These are phyloP conservation scores for Suillus cothurnatus DNA, from an alignment of 768 basidiomycete species.

Conservation along the genomic window DNA sequence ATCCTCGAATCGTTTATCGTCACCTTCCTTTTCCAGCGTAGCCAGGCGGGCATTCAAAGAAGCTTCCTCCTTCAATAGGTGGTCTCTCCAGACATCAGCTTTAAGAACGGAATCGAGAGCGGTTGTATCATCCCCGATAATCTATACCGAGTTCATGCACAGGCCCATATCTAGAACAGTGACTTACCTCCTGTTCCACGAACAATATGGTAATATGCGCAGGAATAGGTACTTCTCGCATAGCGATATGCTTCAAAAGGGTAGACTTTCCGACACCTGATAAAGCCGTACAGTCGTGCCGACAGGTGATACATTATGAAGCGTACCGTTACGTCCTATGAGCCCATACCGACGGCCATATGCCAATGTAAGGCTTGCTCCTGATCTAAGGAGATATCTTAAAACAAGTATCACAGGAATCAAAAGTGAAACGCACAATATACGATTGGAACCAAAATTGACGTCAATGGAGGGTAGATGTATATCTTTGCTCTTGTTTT, in stretches of 20 bases:
- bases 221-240: conserved; percentile 93
- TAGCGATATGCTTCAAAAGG: conserved; percentile 88
- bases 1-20: conserved; percentile 81
- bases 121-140: conserved; percentile 89
- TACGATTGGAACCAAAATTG: conserved; percentile 93
- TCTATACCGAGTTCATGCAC: conserved; percentile 44
- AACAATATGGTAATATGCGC: conserved; percentile 96
- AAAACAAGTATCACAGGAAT: background rate
- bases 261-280: conserved; percentile 96
- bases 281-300: conserved; percentile 5
- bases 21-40: conserved; percentile 71
- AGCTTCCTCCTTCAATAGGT: conserved; percentile 83
- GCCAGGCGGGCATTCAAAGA: conserved; percentile 72
- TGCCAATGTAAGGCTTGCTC: conserved; percentile 84
- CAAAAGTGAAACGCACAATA: conserved; percentile 56
- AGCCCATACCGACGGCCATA: conserved; percentile 90
- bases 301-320: background rate
- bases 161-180: background rate
- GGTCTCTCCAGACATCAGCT: conserved; percentile 99
- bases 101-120: conserved; percentile 96
- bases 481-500: conserved; percentile 98
- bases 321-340: conserved; percentile 80
- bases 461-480: conserved; percentile 95
- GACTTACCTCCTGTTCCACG: conserved; percentile 91
- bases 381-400: conserved; percentile 52